These are phyloP conservation scores for Dictyostelium brefeldianum DNA, from an alignment of 78 protist species.

Conservation along the genomic window DNA sequence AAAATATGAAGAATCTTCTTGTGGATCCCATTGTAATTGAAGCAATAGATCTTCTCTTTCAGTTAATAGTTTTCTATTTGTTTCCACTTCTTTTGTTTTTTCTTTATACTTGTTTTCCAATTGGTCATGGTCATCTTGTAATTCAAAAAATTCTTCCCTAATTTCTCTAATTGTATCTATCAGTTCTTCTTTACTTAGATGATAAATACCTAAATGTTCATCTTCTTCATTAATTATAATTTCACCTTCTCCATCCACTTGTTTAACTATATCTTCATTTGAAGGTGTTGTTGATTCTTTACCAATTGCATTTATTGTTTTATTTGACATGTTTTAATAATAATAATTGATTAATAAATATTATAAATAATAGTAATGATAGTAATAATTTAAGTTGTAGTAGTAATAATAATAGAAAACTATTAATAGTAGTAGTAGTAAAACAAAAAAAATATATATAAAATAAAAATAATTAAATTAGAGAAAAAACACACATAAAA, in stretches of 20 bases:
- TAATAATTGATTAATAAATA: background rate
- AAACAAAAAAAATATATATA: no score
- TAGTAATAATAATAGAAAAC: no score
- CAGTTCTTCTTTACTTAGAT: conserved; percentile 19
- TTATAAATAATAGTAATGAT: background rate
- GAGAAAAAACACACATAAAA: no score
- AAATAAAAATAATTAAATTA: no score
- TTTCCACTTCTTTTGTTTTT: conserved; percentile 3
- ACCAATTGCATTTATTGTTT: conserved; percentile 13
- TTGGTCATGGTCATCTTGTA: conserved; percentile 1
- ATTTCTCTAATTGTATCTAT: conserved; percentile 36
- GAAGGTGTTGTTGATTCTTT: background rate
- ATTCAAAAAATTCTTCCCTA: conserved; percentile 14
- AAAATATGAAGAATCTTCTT: conserved; percentile 6
- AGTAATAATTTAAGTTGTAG: background rate
- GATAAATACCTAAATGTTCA: conserved; percentile 21
- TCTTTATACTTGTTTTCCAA: conserved; percentile 7
- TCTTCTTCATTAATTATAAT: conserved; percentile 34
- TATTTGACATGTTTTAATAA: background rate
- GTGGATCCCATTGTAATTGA: conserved; percentile 71
- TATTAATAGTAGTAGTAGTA: no score
- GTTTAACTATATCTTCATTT: background rate
- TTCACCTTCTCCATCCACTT: background rate
- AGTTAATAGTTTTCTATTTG: conserved; percentile 21
- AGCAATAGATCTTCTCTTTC: conserved; percentile 47